Conservation (phyloP, 192 early-diverging fungal species). For the Haplosporangium gracile region DNA sequence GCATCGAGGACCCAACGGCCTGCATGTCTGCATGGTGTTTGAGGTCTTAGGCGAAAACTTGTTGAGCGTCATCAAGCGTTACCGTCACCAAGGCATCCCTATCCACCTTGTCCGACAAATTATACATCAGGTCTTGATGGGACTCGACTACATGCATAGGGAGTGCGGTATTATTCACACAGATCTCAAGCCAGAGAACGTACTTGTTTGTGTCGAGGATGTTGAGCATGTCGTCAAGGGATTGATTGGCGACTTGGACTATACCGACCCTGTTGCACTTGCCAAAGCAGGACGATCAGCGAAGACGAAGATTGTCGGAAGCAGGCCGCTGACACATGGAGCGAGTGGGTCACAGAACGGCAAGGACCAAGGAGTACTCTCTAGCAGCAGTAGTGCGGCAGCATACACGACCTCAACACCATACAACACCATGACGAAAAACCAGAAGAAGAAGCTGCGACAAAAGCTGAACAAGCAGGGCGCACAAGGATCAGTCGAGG, state of each 20-base stretch:
- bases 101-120: slow-evolving; percentile 91
- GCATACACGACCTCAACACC: slow-evolving; percentile 23
- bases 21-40: slow-evolving; percentile 97
- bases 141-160: slow-evolving; percentile 94
- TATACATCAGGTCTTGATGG: slow-evolving; percentile 90
- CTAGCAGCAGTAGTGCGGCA: neutral
- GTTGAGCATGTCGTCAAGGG: slow-evolving; percentile 84
- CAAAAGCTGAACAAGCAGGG: slow-evolving; percentile 50
- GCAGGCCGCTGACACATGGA: slow-evolving; percentile 37
- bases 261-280: slow-evolving; percentile 46
- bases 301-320: slow-evolving; percentile 47
- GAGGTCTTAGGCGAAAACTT: slow-evolving; percentile 98
- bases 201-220: slow-evolving; percentile 90
- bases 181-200: slow-evolving; percentile 98
- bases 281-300: slow-evolving; percentile 46
- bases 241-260: slow-evolving; percentile 61
- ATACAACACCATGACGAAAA: slow-evolving; percentile 52
- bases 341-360: neutral
- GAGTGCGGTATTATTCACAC: slow-evolving; percentile 98
- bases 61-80: slow-evolving; percentile 88
- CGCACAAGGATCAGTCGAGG: slow-evolving; percentile 7
- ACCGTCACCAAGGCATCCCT: slow-evolving; percentile 88
- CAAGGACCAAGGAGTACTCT: neutral
- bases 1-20: slow-evolving; percentile 89
- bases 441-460: slow-evolving; percentile 52